These are phyloP conservation scores for Ustilago loliicola DNA, from an alignment of 1,284 basidiomycete species.

Conservation along the genomic window DNA sequence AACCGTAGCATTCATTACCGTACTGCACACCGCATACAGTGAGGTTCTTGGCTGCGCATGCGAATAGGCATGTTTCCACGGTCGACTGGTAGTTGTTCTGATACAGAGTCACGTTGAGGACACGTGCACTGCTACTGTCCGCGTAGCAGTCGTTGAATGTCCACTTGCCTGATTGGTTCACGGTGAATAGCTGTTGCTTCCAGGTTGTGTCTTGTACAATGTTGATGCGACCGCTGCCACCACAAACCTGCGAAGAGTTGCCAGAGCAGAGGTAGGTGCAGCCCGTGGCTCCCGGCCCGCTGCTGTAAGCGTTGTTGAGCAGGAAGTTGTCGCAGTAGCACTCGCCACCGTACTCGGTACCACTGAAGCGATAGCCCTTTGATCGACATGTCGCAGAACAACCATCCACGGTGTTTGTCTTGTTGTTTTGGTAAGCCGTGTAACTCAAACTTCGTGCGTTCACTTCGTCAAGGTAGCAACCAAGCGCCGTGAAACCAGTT, in stretches of 20 bases:
- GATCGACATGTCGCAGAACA: too few relatives aligned
- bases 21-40: slow-evolving; percentile 63
- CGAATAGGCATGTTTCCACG: slow-evolving; percentile 50
- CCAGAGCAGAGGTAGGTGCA: not conserved
- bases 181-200: not conserved
- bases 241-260: not conserved
- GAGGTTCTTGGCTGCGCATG: slow-evolving; percentile 59
- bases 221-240: not conserved
- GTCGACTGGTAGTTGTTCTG: not conserved
- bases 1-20: slow-evolving; percentile 55
- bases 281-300: not conserved
- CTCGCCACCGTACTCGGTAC: too few relatives aligned
- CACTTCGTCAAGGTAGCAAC: too few relatives aligned
- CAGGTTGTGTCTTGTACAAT: not conserved
- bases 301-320: not conserved
- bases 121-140: not conserved
- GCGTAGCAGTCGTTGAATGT: not conserved
- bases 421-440: too few relatives aligned
- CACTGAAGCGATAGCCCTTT: too few relatives aligned
- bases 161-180: not conserved
- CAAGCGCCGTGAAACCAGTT: too few relatives aligned
- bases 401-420: too few relatives aligned
- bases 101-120: not conserved
- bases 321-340: slow-evolving; percentile 25
- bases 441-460: too few relatives aligned